Evolutionary conservation across 2,329 filamentous ascomycete genomes (phyloP), one percentile per base, ranked within the genome.

Genomic region (Rugonectria rugulosa): DNA sequence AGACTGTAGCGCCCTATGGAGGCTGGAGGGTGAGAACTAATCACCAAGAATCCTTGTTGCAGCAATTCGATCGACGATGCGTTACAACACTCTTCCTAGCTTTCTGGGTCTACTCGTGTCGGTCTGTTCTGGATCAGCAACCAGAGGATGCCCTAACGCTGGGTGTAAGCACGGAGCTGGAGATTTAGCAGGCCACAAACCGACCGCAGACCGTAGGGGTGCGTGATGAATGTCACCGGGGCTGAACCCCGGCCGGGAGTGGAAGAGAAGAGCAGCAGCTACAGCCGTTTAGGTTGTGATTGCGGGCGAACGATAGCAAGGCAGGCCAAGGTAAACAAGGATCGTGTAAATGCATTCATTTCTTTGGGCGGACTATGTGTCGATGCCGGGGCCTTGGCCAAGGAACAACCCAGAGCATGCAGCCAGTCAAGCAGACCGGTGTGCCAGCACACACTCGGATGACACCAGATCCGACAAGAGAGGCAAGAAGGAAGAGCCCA

Each of bases 271-370:
- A 40, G 36, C 14, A 12, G n/a, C 40, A 42, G 11, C 34, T 17
- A 20, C 34, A 37, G 20, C n/a, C 7, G 6, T 6, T 27, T 6
- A 29, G 43, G 29, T 26, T 46, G 29, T n/a, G 10, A 15, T 15
- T 34, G 31, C 11, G 31, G 19, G 44, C n/a, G 31, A 37, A 27
- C 31, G 43, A 46, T 36, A 42, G 43, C 21, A 47, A 24, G n/a
- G n/a, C n/a, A n/a, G n/a, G n/a, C n/a, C 51, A 37, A 46, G 23
- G 32, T 42, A 32, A 37, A 50, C 53, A 32, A 45, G 53, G 45
- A 44, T 24, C n/a, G 10, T 23, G 27, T 34, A n/a, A n/a, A n/a
- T n/a, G 36, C 26, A 10, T 23, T 44, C 43, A 56, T 56, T 56
- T 49, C 46, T 21, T 15, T 50, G 26, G 46, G 26, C 24, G 46